A percentile compares a stretch with the other conserved stretches of the same genome.
phyloP scores from a whole-genome alignment of 2,329 filamentous ascomycete species.

The Pseudocercospora pini-densiflorae region DNA sequence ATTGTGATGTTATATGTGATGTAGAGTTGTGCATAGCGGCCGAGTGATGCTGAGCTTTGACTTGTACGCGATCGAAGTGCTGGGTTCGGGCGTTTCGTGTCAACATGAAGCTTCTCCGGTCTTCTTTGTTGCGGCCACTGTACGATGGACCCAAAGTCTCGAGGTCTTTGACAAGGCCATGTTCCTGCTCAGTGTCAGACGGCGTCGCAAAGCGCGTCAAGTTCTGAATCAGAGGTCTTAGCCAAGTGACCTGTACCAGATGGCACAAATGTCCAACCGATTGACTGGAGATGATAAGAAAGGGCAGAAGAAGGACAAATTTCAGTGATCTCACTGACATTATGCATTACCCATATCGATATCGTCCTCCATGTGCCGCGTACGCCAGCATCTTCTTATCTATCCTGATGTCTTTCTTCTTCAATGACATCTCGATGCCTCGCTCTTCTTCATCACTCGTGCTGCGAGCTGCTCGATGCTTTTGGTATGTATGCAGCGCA shows the following conservation, averaged over 20 bases:
- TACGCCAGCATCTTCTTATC: not conserved
- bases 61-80: not conserved
- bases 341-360: constrained; percentile 3
- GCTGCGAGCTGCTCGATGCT: constrained; percentile 3
- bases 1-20: not conserved
- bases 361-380: not conserved
- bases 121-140: not conserved
- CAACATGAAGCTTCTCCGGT: not conserved
- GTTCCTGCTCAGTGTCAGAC: not conserved
- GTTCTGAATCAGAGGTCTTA: not conserved
- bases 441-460: constrained; percentile 1
- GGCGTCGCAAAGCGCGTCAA: not conserved
- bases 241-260: too few relatives aligned
- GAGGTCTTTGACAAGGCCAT: too few relatives aligned
- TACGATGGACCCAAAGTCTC: too few relatives aligned
- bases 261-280: too few relatives aligned
- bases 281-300: not conserved
- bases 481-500: not conserved
- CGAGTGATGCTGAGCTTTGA: too few relatives aligned
- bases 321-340: not conserved
- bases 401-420: not conserved
- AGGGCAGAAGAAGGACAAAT: not conserved
- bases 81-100: not conserved
- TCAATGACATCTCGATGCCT: not conserved
- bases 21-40: not conserved